Base-by-base conservation (phyloP, 1,139 yeast species). In the Lodderomyces metapsilosis region DNA sequence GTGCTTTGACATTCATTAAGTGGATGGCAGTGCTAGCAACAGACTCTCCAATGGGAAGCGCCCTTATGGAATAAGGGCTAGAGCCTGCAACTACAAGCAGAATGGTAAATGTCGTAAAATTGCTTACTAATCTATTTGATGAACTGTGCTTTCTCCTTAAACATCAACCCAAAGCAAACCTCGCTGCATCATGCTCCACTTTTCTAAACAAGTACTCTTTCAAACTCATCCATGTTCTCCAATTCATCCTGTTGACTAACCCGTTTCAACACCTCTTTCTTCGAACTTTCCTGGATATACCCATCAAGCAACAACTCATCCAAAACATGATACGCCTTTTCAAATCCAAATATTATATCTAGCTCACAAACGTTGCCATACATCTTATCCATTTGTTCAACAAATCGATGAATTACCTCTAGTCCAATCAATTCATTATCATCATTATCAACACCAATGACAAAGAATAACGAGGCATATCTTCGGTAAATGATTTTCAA, bases 361-460 rank as follows among this genome's bases (percentile, higher is more conserved):
- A 88, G 66, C 58, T 89, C 97, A 64, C 96, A 87, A 16, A 92
- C 98, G 58, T 89, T 92, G n/a, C 97, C 98, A 58, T 88, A 92
- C 53, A 89, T 81, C 56, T 86, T 84, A 68, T 92, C 99, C 96
- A 92, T 88, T 53, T 88, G 89, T 62, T 94, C 98, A 38, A 94
- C 99, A 59, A 84, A 94, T 45, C 98, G 73, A 59, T 94, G 98
- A 41, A 94, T 84, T 23, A 86, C 72, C 56, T 94, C 98, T 45
- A 94, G 70, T 1, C 95, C 82, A 43, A 88, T 66, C 51, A 94
- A 73, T 60, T 92, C 98, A 58, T 94, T 94, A 56, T 88, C 96
- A 42, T 82, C 87, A 32, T 78, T 76, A 34, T 85, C 91, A 36
- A 91, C 80, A 0, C 96, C 97, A 36, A 88, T 86, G 39, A 92